Evolutionary conservation across 441 rosid genomes (phyloP).

Genomic region (Aleurites moluccanus): DNA sequence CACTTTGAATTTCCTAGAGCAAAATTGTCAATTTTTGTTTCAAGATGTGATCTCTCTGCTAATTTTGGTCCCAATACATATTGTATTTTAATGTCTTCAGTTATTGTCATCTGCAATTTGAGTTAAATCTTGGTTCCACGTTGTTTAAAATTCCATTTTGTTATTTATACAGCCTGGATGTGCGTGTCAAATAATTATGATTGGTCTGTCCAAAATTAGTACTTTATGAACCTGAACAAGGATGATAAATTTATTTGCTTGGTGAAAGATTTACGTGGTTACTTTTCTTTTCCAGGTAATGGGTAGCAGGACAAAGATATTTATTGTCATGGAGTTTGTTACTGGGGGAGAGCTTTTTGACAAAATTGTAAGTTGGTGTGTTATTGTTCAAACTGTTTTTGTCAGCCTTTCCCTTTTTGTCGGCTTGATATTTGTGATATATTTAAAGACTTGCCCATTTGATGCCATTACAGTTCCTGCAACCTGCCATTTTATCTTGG

Average conservation of each 20-base stretch:
- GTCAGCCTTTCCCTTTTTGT: background rate
- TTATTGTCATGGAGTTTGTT: slow-evolving; percentile 74
- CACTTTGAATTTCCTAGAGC: background rate
- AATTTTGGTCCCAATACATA: background rate
- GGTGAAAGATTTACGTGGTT: slow-evolving; percentile 7
- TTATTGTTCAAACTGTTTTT: background rate
- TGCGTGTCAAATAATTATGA: background rate
- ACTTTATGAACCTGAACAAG: slow-evolving; percentile 4
- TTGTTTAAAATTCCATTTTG: background rate
- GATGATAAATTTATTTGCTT: slow-evolving; percentile 13
- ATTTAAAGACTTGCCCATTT: background rate
- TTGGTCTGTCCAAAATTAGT: background rate
- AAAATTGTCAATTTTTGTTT: slow-evolving; percentile 1
- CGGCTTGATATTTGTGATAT: background rate
- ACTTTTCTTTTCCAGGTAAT: slow-evolving; percentile 57
- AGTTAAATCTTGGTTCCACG: background rate
- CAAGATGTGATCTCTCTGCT: background rate
- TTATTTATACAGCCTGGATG: background rate
- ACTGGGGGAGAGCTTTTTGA: slow-evolving; percentile 98
- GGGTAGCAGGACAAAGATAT: slow-evolving; percentile 96
- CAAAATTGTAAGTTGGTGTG: slow-evolving; percentile 70
- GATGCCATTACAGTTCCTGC: background rate
- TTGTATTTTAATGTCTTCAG: background rate
- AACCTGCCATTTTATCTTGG: background rate
- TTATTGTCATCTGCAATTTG: background rate